Base-by-base conservation (phyloP, 805 yeast species). In the Saturnispora sanitii region DNA sequence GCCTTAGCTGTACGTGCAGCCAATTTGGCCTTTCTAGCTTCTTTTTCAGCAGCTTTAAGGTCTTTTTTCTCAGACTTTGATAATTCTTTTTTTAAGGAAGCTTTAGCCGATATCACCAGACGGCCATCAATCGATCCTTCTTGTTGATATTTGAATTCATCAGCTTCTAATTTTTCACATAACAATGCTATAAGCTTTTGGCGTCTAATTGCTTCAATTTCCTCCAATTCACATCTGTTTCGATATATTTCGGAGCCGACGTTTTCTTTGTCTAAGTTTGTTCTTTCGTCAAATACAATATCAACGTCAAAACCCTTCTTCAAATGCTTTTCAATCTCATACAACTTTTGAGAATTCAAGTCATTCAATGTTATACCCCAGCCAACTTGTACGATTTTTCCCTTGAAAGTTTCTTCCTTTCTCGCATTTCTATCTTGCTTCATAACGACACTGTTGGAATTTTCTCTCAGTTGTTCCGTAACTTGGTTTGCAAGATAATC, bases 331-430 rank as follows among this genome's bases (percentile, higher is more conserved):
- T 57, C 50, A 15, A 77, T 69, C 49, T 77, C 82, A 40, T 65
- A 63, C 12, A 60, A 58, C 51, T 77, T 77, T 45, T 77, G 82
- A 29, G 68, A 66, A 21, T 51, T 54, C 42, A 77, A 57, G 54
- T 77, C 82, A 32, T 68, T 66, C 26, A 60, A 55, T n/a, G 70
- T 67, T 17, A 76, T 76, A 35, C 70, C 67, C 82, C 82, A 77
- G 9, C 76, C 66, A 3, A 77, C 54, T 33, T 68, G 67, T 26
- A 77, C 57, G 25, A 66, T 57, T 47, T 76, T 76, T 4, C 42
- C 33, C 11, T 38, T 46, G 6, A 26, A 31, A 4, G 33, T 37
- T 17, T 26, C 39, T 6, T 37, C 33, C 9, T 38, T 34, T 13
- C 40, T 35, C 15, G 43, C 37, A 5, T 34, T 42, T 9, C 29